Evolutionary conservation across 2,329 filamentous ascomycete genomes (phyloP), one percentile per base, ranked within the genome.

Genomic region (Fusarium fujikuroi): DNA sequence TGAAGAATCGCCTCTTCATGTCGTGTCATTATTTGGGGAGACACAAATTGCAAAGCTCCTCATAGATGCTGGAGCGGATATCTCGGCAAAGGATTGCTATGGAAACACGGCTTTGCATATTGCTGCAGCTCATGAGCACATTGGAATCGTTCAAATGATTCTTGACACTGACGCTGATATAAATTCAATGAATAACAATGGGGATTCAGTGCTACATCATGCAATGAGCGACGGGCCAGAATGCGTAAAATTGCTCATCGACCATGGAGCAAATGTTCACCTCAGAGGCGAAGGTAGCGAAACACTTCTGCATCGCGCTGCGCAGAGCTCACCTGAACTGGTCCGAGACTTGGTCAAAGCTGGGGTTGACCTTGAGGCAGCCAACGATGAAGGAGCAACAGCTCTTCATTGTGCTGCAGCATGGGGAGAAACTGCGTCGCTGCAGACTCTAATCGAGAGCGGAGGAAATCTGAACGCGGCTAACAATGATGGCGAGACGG

Each of bases 181-280:
- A 0, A 30, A 53, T 8, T 34, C 15, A 2, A 7, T 21, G 9
- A 60, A 60, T 1, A 60, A 40, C 11, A 60, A 60, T 3, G 44
- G 44, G 1, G 36, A 60, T 12, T 34, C 57, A n/a, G 57, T 60
- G 8, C 8, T 60, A 7, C 57, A 53, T 53, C 57, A 60, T 8
- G 34, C 44, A 15, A 16, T 23, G 2, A 30, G 44, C 25, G 57
- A 60, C 9, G 47, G 44, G 11, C 44, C 21, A 25, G 9, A 9
- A 40, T 34, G 34, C 5, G 19, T 32, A 9, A 32, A 18, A 3
- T 1, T 39, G 1, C 44, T 53, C 0, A 30, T 60, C 3, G 2
- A 7, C 0, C 9, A 10, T 23, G 34, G 43, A 6, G 44, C 34
- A 8, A 10, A 53, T 2, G 2, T 60, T 0, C 21, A 21, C 1